phyloP scores from a whole-genome alignment of 768 basidiomycete genomes.

The Filobasidium wieringae region DNA sequence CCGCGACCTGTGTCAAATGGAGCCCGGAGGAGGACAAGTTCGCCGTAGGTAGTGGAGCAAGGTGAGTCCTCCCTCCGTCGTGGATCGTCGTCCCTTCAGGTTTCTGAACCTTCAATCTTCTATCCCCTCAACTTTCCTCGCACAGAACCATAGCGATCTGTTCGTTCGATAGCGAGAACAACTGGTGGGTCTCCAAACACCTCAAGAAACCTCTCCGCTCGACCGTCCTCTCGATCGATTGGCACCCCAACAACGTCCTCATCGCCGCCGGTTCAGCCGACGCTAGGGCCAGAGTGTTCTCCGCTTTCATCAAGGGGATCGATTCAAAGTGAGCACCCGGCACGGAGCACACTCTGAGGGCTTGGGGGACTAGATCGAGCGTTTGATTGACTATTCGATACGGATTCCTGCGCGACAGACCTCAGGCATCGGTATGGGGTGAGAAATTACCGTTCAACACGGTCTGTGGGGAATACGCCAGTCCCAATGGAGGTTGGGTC shows the following conservation, averaged over 20 bases:
- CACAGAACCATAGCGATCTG: conserved; percentile 86
- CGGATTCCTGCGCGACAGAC: conserved; percentile 45
- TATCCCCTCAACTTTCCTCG: background rate
- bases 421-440: conserved; percentile 86
- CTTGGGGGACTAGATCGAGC: background rate
- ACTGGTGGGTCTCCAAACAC: conserved; percentile 98
- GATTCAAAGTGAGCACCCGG: conserved; percentile 60
- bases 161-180: conserved; percentile 91
- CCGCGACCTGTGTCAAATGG: conserved; percentile 91
- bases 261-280: conserved; percentile 95
- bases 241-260: conserved; percentile 98
- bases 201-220: conserved; percentile 96
- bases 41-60: conserved; percentile 90
- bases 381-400: background rate
- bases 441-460: conserved; percentile 96
- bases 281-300: conserved; percentile 94
- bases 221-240: conserved; percentile 85
- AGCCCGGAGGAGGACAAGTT: conserved; percentile 97
- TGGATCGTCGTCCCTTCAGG: background rate
- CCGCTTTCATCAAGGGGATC: conserved; percentile 96
- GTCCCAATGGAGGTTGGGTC: conserved; percentile 90
- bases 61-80: conserved; percentile 43
- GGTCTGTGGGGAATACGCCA: conserved; percentile 82
- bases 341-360: background rate
- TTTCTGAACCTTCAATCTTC: background rate